These are phyloP conservation scores for Myotisia sp. DNA, from an alignment of 2,329 filamentous ascomycete species.

Conservation along the genomic window DNA sequence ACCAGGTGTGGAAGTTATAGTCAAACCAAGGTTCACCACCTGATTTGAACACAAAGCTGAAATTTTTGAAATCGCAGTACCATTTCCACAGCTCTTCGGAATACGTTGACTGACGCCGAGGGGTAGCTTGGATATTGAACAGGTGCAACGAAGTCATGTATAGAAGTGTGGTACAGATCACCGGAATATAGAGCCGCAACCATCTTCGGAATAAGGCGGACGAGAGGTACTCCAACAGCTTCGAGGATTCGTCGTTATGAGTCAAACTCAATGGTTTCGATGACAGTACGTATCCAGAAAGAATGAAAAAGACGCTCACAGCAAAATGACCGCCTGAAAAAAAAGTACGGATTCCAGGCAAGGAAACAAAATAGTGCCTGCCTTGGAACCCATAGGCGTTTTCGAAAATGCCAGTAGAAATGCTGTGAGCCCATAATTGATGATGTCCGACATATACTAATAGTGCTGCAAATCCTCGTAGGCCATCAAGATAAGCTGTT, in stretches of 20 bases:
- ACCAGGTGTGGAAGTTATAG: slow-evolving; percentile 49
- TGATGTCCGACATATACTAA: slow-evolving; percentile 8
- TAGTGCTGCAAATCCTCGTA: slow-evolving; percentile 17
- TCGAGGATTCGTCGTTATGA: slow-evolving; percentile 17
- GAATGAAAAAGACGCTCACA: slow-evolving; percentile 37
- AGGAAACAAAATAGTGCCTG: slow-evolving; percentile 9
- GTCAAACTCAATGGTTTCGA: slow-evolving; percentile 25
- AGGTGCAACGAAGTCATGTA: slow-evolving; percentile 39
- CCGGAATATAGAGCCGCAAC: slow-evolving; percentile 31
- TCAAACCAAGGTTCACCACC: slow-evolving; percentile 44
- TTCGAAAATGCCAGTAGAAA: slow-evolving; percentile 1
- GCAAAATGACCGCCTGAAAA: slow-evolving; percentile 30
- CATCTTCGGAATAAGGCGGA: slow-evolving; percentile 33
- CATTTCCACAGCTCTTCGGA: slow-evolving; percentile 38
- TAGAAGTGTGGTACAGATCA: slow-evolving; percentile 25
- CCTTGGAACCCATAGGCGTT: slow-evolving; percentile 9
- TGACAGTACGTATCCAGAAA: slow-evolving; percentile 36
- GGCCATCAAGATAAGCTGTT: slow-evolving; percentile 17
- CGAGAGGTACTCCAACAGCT: slow-evolving; percentile 16
- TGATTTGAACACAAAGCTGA: slow-evolving; percentile 50
- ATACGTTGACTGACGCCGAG: slow-evolving; percentile 29
- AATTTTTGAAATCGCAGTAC: slow-evolving; percentile 50
- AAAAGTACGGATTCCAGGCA: slow-evolving; percentile 11
- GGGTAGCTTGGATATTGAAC: slow-evolving; percentile 35
- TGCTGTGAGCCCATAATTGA: slow-evolving; percentile 4